Evolutionary conservation across 148 eudicot genomes (phyloP).

Genomic region (Camellia sinensis): DNA sequence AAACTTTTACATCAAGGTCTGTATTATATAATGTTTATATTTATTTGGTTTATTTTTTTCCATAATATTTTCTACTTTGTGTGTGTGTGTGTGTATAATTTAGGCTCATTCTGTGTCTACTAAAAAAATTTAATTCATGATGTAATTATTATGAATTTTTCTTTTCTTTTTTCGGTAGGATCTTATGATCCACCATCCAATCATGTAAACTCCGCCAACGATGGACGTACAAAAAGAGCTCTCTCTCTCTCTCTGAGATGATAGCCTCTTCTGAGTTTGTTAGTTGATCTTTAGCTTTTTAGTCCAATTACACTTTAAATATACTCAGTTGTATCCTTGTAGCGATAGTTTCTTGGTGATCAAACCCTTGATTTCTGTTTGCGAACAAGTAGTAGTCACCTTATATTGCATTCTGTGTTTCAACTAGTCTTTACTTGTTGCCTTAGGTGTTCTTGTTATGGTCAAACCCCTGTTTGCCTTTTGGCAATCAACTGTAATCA

Average conservation of each 20-base stretch:
- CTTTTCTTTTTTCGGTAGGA: no score
- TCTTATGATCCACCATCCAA: no score
- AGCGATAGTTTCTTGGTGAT: neutral
- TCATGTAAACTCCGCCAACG: no score
- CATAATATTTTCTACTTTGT: no score
- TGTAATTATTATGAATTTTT: no score
- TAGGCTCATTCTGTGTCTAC: no score
- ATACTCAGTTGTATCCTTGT: neutral
- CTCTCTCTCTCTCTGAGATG: neutral
- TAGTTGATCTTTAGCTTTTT: neutral
- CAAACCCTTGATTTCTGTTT: neutral
- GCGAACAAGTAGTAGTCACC: neutral
- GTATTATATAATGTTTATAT: no score
- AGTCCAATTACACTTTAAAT: neutral
- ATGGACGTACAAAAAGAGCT: neutral
- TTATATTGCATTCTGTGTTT: neutral
- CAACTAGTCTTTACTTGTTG: neutral
- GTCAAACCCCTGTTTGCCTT: neutral
- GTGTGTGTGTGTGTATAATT: no score
- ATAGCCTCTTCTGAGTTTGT: constrained; percentile 2
- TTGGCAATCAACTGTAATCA: neutral
- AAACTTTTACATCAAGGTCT: no score
- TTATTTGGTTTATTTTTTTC: no score
- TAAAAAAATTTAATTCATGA: no score
- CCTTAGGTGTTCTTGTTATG: neutral